Percentiles rank a stretch among this genome's conserved stretches.
These are phyloP conservation scores for Circinella minor DNA, from an alignment of 371 early-diverging fungal genomes.

Conservation along the genomic window DNA sequence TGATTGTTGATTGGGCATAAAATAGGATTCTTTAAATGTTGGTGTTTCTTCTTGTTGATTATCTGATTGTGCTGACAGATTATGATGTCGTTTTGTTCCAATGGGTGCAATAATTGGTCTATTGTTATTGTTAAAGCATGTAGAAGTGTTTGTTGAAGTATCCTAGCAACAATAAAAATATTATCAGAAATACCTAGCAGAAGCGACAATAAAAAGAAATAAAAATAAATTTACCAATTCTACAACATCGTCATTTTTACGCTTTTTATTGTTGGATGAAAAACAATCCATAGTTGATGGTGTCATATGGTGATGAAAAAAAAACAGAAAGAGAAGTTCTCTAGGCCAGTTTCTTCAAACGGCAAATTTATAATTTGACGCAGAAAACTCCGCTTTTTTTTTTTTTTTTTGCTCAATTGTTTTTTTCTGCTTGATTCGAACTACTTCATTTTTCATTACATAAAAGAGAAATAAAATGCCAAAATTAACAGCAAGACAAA, in stretches of 20 bases:
- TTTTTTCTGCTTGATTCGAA: constrained; percentile 6
- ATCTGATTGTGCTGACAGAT: background rate
- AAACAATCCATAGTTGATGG: constrained; percentile 4
- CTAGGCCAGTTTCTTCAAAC: too few relatives aligned
- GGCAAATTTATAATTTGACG: too few relatives aligned
- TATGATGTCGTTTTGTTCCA: background rate
- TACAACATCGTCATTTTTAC: background rate
- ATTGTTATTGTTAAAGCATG: too few relatives aligned
- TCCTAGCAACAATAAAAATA: constrained; percentile 1
- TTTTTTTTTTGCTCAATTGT: background rate
- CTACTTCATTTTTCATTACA: too few relatives aligned
- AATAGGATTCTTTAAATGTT: background rate
- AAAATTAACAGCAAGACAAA: constrained; percentile 48
- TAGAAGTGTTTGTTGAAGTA: background rate
- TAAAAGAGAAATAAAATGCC: constrained; percentile 30
- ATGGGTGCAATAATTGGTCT: background rate
- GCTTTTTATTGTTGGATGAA: background rate
- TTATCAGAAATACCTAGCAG: background rate
- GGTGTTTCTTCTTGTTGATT: background rate
- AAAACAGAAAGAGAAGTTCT: background rate
- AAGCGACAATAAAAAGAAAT: background rate
- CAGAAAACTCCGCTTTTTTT: too few relatives aligned
- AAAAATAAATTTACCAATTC: background rate
- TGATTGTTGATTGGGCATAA: background rate
- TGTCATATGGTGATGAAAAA: background rate